Evolutionary conservation across 805 yeast species (phyloP), one percentile per base, ranked within the genome.

Genomic region (Kregervanrija pseudodelftensis): DNA sequence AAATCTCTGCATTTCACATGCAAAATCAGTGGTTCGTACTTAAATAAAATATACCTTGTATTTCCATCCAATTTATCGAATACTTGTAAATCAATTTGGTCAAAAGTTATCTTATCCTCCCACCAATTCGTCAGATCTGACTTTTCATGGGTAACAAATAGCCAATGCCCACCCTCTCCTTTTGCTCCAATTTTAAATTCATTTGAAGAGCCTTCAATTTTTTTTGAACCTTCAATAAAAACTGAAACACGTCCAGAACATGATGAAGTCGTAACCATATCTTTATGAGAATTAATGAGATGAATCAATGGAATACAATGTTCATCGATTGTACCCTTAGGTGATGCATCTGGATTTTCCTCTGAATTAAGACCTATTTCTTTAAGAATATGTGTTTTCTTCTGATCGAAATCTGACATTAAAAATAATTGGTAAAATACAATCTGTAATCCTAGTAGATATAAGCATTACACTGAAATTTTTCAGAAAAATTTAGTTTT

Each of bases 161-260:
- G 57, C 96, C 96, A 88, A 45, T 71, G 72, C 0, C 96, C 96
- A 39, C 88, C 86, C 42, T 80, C 77, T 9, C 95, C 96, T 57
- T 88, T 88, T 4, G 95, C 87, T 1, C 95, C 93, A 12, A 83
- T 75, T 53, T 76, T 70, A 3, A 14, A 36, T 5, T 31, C 42
- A 15, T 59, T 50, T 4, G 37, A 42, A 4, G 45, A 44, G 11
- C 30, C 42, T 8, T 15, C 31, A 2, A 30, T 36, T n/a, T 16
- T 51, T 53, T 85, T 85, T 9, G 64, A 61, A 3, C 95, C 95
- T 57, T 87, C 95, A 2, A 83, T 65, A 58, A 84, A 88, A 0
- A 88, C 88, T 46, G 91, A 80, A 1, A 87, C 82, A 55, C 96
- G 68, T 3, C 96, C 96, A 0, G 95, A 85, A 52, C 96, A 88